Evolutionary conservation across 2,329 filamentous ascomycete genomes (phyloP).

Genomic region (Phialophora tarda): DNA sequence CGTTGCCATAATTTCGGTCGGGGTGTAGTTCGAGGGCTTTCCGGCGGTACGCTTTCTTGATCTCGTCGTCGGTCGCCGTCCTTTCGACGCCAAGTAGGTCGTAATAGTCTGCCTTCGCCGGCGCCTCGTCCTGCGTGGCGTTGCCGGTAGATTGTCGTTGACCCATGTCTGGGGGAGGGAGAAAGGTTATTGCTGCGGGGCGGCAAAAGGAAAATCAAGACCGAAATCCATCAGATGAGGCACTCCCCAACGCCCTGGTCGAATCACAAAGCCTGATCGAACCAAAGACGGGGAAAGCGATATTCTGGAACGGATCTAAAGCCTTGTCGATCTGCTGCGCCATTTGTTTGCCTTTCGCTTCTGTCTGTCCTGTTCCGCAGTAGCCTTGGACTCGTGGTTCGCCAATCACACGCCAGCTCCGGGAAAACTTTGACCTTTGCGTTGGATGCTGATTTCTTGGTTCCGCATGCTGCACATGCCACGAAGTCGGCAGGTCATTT

Average conservation of each 20-base stretch:
- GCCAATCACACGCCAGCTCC: background rate
- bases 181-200: background rate
- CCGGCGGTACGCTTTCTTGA: constrained; percentile 89
- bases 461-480: background rate
- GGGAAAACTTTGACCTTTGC: constrained; percentile 5
- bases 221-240: constrained; percentile 5
- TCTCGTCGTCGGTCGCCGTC: constrained; percentile 81
- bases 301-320: background rate
- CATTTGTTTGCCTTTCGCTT: constrained; percentile 8
- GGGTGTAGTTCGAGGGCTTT: constrained; percentile 94
- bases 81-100: constrained; percentile 77
- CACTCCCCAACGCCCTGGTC: background rate
- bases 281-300: background rate
- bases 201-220: background rate
- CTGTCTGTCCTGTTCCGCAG: background rate
- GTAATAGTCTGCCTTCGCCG: constrained; percentile 62
- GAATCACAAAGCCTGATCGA: background rate
- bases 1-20: constrained; percentile 87
- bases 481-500: constrained; percentile 5
- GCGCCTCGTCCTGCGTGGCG: constrained; percentile 35
- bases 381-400: background rate
- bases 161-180: constrained; percentile 45
- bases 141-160: constrained; percentile 51
- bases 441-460: background rate
- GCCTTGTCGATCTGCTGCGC: constrained; percentile 5